Evolutionary conservation across 345 rosid species (phyloP).

Genomic region (Rhodamnia argentea): DNA sequence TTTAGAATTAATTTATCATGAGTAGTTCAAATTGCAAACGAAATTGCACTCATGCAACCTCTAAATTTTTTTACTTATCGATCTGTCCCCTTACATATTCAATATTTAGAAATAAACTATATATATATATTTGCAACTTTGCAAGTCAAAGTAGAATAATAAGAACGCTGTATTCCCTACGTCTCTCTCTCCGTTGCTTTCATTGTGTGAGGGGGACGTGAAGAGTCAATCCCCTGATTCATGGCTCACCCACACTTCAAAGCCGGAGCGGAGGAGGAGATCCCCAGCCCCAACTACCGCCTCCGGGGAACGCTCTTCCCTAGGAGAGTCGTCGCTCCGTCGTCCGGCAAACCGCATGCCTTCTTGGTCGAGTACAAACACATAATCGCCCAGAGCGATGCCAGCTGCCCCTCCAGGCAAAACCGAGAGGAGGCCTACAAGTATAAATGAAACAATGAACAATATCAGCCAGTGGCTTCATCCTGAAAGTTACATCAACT

Average conservation of each 20-base stretch:
- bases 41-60: not conserved
- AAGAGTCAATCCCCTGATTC: not conserved
- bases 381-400: not conserved
- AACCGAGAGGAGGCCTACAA: too few species aligned
- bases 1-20: too few species aligned
- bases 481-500: too few species aligned
- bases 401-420: not conserved
- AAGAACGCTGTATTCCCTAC: too few species aligned
- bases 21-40: not conserved
- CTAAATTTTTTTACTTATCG: not conserved
- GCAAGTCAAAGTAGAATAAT: too few species aligned
- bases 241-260: slow-evolving; percentile 6
- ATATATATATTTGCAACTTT: too few species aligned
- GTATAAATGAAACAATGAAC: too few species aligned
- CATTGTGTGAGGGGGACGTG: too few species aligned
- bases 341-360: not conserved
- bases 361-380: slow-evolving; percentile 7
- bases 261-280: slow-evolving; percentile 7
- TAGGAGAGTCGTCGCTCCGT: not conserved
- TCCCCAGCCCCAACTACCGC: slow-evolving; percentile 1
- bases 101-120: too few species aligned
- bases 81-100: not conserved
- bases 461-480: too few species aligned
- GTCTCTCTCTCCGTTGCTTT: too few species aligned
- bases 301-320: slow-evolving; percentile 4